phyloP scores from a whole-genome alignment of 805 yeast genomes.

The Pichia deserticola region DNA sequence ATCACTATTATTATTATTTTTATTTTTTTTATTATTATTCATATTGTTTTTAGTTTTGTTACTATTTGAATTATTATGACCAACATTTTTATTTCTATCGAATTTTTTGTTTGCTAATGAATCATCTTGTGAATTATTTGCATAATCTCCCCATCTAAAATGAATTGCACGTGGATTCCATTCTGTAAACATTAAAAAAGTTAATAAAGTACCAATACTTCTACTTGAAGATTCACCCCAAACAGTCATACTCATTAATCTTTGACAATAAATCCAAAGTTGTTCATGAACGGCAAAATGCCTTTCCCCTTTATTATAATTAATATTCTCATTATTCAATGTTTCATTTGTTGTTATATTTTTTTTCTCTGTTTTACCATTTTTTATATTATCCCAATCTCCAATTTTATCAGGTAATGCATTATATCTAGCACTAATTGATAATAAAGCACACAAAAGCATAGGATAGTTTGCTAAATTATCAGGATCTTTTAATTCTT shows the following conservation, averaged over 20 bases:
- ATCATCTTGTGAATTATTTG: conserved; percentile 49
- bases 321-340: conserved; percentile 20
- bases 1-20: background rate
- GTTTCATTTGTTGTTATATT: conserved; percentile 12
- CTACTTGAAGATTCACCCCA: conserved; percentile 93
- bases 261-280: conserved; percentile 79
- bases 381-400: conserved; percentile 7
- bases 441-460: conserved; percentile 68
- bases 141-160: conserved; percentile 81
- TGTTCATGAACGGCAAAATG: conserved; percentile 67
- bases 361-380: conserved; percentile 4
- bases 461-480: conserved; percentile 74
- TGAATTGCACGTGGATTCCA: conserved; percentile 96
- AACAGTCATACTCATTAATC: conserved; percentile 73
- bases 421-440: conserved; percentile 76
- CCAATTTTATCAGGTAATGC: conserved; percentile 36
- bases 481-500: conserved; percentile 57
- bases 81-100: conserved; percentile 11
- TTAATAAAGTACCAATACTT: conserved; percentile 78
- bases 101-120: conserved; percentile 6
- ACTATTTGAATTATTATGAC: background rate
- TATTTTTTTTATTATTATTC: background rate
- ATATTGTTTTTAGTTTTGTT: background rate
- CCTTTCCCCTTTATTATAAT: conserved; percentile 11
- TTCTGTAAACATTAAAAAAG: conserved; percentile 79